Evolutionary conservation across 805 yeast genomes (phyloP).

Genomic region (Yamadazyma olivae): DNA sequence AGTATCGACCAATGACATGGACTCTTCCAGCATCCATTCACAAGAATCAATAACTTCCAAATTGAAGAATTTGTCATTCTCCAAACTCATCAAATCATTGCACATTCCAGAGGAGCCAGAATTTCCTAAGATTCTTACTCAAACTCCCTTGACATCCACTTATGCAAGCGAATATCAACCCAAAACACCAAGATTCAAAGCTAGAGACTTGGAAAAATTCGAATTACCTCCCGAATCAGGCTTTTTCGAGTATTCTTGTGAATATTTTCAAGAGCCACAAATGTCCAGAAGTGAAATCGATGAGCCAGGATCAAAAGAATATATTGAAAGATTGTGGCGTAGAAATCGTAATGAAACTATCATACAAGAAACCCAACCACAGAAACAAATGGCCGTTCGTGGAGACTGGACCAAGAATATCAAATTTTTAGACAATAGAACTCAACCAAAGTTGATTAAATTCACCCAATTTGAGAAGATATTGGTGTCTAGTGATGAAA

Average conservation of each 20-base stretch:
- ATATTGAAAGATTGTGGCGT: constrained; percentile 81
- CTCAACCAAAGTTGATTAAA: constrained; percentile 74
- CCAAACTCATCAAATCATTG: constrained; percentile 34
- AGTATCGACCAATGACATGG: constrained; percentile 21
- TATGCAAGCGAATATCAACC: constrained; percentile 51
- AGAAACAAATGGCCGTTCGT: constrained; percentile 73
- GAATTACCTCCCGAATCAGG: constrained; percentile 56
- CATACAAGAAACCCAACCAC: constrained; percentile 85
- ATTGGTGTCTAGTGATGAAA: constrained; percentile 75
- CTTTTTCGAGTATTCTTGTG: constrained; percentile 75
- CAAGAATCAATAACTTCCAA: constrained; percentile 31
- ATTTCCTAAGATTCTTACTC: constrained; percentile 33
- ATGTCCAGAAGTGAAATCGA: constrained; percentile 81
- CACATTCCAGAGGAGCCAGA: constrained; percentile 42
- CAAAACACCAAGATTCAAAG: constrained; percentile 51
- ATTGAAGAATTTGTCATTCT: constrained; percentile 29
- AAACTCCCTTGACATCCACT: constrained; percentile 32
- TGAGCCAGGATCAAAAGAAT: constrained; percentile 88
- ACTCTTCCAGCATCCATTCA: constrained; percentile 18
- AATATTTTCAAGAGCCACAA: constrained; percentile 95
- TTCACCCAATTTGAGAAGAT: constrained; percentile 92
- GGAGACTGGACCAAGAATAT: constrained; percentile 81
- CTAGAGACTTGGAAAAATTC: constrained; percentile 23
- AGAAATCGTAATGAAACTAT: constrained; percentile 84
- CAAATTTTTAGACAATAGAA: constrained; percentile 60